Percentiles rank a stretch among this genome's conserved stretches.
Evolutionary conservation across 768 basidiomycete genomes (phyloP).

Genomic region (Phylloporus scabripes): DNA sequence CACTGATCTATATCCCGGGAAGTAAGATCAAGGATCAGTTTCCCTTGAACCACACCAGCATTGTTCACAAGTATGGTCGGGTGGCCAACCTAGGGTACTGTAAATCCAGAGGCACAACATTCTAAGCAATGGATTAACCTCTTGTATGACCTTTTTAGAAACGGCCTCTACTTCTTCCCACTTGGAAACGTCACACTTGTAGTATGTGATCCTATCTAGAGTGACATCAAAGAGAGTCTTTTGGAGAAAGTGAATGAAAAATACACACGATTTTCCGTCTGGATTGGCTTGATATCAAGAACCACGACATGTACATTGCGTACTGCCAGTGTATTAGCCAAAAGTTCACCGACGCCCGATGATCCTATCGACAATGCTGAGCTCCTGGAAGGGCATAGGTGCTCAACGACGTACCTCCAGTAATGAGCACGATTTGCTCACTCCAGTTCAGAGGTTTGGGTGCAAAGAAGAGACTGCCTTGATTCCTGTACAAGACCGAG

Average conservation of each 20-base stretch:
- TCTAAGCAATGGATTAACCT: slow-evolving; percentile 42
- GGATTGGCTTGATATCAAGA: slow-evolving; percentile 74
- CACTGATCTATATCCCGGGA: slow-evolving; percentile 80
- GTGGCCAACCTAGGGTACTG: slow-evolving; percentile 59
- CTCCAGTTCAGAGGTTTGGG: slow-evolving; percentile 72
- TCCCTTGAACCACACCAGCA: slow-evolving; percentile 91
- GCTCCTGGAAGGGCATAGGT: not conserved
- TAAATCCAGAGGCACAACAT: not conserved
- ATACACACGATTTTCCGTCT: slow-evolving; percentile 66
- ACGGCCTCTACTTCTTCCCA: slow-evolving; percentile 78
- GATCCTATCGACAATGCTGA: slow-evolving; percentile 48
- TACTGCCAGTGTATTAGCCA: slow-evolving; percentile 82
- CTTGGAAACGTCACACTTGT: slow-evolving; percentile 89
- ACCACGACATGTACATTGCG: slow-evolving; percentile 81
- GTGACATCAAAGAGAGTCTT: slow-evolving; percentile 1
- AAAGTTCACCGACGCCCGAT: slow-evolving; percentile 82
- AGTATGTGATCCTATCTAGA: slow-evolving; percentile 74
- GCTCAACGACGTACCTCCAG: slow-evolving; percentile 61
- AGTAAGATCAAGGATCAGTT: slow-evolving; percentile 71
- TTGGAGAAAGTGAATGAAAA: not conserved
- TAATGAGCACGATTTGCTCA: slow-evolving; percentile 85
- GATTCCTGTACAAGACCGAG: slow-evolving; percentile 70
- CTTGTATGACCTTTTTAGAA: slow-evolving; percentile 67
- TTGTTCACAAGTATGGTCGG: slow-evolving; percentile 93
- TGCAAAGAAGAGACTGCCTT: slow-evolving; percentile 56